Evolutionary conservation across 768 basidiomycete species (phyloP).

Genomic region (Clitopilus passeckerianus): DNA sequence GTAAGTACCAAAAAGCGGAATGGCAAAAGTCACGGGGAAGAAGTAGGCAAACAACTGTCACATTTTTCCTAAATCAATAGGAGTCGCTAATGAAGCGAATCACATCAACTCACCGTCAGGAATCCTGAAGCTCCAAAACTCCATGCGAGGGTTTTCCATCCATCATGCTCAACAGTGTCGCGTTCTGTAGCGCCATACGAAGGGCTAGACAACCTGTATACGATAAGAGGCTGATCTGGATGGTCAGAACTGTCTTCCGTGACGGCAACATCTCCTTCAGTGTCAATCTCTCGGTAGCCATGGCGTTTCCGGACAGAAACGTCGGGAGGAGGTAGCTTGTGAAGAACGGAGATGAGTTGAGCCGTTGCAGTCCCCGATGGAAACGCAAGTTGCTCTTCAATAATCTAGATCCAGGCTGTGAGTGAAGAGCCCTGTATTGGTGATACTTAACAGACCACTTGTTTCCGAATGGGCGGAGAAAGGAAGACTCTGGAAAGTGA

Average conservation of each 20-base stretch:
- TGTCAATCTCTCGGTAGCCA: slow-evolving; percentile 47
- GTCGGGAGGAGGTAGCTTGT: slow-evolving; percentile 66
- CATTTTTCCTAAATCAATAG: slow-evolving; percentile 4
- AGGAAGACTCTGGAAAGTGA: slow-evolving; percentile 71
- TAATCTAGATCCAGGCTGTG: slow-evolving; percentile 48
- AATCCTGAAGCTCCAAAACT: slow-evolving; percentile 74
- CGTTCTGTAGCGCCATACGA: slow-evolving; percentile 23
- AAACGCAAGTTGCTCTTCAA: slow-evolving; percentile 91
- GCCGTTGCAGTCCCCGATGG: slow-evolving; percentile 97
- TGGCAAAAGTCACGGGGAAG: slow-evolving; percentile 82
- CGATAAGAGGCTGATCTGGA: not conserved
- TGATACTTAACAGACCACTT: slow-evolving; percentile 61
- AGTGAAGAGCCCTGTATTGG: slow-evolving; percentile 2
- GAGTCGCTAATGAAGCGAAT: not conserved
- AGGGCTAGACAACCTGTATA: not conserved
- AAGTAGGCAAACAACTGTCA: slow-evolving; percentile 79
- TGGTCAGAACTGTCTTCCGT: slow-evolving; percentile 1
- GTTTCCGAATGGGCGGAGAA: slow-evolving; percentile 89
- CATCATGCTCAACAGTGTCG: slow-evolving; percentile 53
- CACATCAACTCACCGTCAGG: slow-evolving; percentile 60
- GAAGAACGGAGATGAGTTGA: slow-evolving; percentile 88
- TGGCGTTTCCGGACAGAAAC: slow-evolving; percentile 46
- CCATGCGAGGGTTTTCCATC: slow-evolving; percentile 73
- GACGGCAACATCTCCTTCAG: slow-evolving; percentile 25
- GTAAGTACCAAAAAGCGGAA: slow-evolving; percentile 81